Percentiles rank a stretch among this genome's conserved stretches.
Evolutionary conservation across 78 protist species (phyloP).

Genomic region (Diacronema lutheri): DNA sequence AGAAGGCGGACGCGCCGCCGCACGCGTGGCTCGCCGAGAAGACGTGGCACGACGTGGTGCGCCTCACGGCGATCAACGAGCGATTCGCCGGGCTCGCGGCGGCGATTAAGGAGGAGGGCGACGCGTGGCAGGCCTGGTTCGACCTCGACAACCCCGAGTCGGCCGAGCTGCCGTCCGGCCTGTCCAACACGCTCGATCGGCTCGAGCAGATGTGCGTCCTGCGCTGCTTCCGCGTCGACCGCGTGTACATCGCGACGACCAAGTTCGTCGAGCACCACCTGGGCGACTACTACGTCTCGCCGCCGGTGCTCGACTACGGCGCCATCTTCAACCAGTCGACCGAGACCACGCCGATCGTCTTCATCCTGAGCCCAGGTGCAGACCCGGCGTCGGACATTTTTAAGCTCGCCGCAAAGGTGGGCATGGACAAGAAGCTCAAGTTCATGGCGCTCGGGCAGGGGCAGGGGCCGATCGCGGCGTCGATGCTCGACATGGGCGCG

Average conservation of each 20-base stretch:
- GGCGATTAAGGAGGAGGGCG: constrained; percentile 3
- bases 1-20: constrained; percentile 4
- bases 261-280: constrained; percentile 46
- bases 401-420: constrained; percentile 69
- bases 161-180: constrained; percentile 24
- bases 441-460: constrained; percentile 85
- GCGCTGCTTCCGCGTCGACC: constrained; percentile 79
- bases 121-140: constrained; percentile 74
- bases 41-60: constrained; percentile 75
- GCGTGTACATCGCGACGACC: constrained; percentile 59
- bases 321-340: constrained; percentile 48
- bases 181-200: background rate
- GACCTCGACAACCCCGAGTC: constrained; percentile 71
- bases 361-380: constrained; percentile 86
- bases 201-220: constrained; percentile 69
- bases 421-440: constrained; percentile 53
- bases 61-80: constrained; percentile 7
- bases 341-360: constrained; percentile 73
- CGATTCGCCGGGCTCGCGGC: constrained; percentile 14
- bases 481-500: constrained; percentile 68
- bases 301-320: constrained; percentile 72
- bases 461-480: constrained; percentile 71
- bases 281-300: constrained; percentile 57
- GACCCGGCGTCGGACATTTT: constrained; percentile 86
- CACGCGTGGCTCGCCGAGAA: constrained; percentile 54